These are phyloP conservation scores for Tolypocladium guangdongense DNA, from an alignment of 2,329 filamentous ascomycete genomes.

Conservation along the genomic window DNA sequence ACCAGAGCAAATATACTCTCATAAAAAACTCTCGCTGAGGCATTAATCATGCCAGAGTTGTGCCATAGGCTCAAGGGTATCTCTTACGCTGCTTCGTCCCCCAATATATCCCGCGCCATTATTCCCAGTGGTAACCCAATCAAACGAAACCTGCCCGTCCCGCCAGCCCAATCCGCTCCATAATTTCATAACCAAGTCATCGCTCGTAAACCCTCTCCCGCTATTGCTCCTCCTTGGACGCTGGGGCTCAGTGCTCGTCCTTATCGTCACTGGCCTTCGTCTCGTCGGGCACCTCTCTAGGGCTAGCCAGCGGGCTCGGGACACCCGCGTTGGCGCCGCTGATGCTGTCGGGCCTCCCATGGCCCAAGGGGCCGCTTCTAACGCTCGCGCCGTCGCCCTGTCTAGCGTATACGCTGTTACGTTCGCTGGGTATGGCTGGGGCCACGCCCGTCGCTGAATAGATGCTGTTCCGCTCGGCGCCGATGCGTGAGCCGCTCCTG, in stretches of 20 bases:
- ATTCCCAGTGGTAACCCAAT: neutral
- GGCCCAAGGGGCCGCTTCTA: slow-evolving; percentile 65
- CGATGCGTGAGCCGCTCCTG: slow-evolving; percentile 31
- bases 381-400: slow-evolving; percentile 65
- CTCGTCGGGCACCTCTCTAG: slow-evolving; percentile 32
- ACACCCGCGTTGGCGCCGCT: slow-evolving; percentile 59
- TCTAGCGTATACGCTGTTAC: slow-evolving; percentile 70
- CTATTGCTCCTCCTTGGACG: neutral
- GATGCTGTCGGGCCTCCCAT: slow-evolving; percentile 72
- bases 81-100: neutral
- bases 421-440: slow-evolving; percentile 58
- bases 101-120: neutral
- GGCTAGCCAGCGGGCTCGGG: slow-evolving; percentile 52
- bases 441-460: slow-evolving; percentile 66
- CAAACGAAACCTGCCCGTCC: neutral
- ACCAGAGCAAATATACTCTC: neutral
- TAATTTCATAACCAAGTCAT: neutral
- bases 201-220: neutral
- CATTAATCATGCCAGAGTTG: neutral
- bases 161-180: neutral
- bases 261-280: slow-evolving; percentile 19
- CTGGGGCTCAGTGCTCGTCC: slow-evolving; percentile 7
- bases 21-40: neutral
- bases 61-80: slow-evolving; percentile 1
- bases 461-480: slow-evolving; percentile 62